These are phyloP conservation scores for Rhodomyrtus tomentosa DNA, from an alignment of 345 rosid genomes.

Conservation along the genomic window DNA sequence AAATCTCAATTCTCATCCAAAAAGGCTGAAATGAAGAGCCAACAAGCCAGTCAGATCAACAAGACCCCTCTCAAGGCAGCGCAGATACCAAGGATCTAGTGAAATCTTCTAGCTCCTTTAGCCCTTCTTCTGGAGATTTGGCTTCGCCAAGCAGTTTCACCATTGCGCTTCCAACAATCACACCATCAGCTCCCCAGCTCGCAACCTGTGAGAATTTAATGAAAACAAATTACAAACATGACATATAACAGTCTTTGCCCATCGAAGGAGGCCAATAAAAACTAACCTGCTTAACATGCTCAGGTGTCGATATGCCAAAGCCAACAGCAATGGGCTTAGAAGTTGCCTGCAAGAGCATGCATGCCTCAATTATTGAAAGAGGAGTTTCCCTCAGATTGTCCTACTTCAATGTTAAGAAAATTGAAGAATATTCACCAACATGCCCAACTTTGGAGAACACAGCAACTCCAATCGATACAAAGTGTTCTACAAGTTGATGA, in stretches of 20 bases:
- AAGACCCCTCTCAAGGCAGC: conserved; percentile 16
- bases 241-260: background rate
- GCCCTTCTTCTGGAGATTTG: conserved; percentile 70
- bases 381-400: background rate
- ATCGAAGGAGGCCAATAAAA: background rate
- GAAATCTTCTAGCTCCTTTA: conserved; percentile 47
- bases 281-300: conserved; percentile 80
- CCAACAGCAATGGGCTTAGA: conserved; percentile 90
- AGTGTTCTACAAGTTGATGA: background rate
- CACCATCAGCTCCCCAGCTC: conserved; percentile 93
- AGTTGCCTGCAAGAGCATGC: conserved; percentile 30
- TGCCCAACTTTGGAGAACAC: background rate
- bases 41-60: background rate
- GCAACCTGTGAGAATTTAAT: conserved; percentile 32
- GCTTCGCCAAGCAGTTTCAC: conserved; percentile 76
- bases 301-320: conserved; percentile 90
- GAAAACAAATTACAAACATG: background rate
- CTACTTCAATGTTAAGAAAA: background rate
- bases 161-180: conserved; percentile 92
- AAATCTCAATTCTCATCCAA: background rate
- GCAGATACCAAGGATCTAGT: conserved; percentile 68
- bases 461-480: background rate
- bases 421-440: background rate
- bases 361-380: background rate
- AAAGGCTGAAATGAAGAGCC: background rate